phyloP scores from a whole-genome alignment of 768 basidiomycete species.

The Leccinum boreale region DNA sequence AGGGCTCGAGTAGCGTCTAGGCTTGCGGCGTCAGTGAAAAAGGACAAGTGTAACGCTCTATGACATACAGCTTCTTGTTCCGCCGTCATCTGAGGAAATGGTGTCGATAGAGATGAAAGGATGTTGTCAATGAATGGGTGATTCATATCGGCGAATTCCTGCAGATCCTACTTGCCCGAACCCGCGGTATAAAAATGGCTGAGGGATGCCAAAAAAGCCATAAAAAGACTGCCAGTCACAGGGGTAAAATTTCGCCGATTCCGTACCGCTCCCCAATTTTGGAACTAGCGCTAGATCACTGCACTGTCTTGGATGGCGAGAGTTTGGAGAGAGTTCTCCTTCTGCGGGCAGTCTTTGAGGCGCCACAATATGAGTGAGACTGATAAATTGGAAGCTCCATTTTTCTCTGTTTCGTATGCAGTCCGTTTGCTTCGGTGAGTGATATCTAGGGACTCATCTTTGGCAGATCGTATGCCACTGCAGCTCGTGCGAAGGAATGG shows the following conservation, averaged over 20 bases:
- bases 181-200: constrained; percentile 9
- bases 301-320: not conserved
- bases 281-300: constrained; percentile 1
- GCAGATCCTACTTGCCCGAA: not conserved
- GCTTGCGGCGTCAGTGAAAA: not conserved
- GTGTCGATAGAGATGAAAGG: constrained; percentile 29
- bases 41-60: not conserved
- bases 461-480: not conserved
- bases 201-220: constrained; percentile 3
- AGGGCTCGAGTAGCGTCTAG: constrained; percentile 77
- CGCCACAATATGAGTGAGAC: constrained; percentile 11
- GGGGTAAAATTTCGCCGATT: not conserved
- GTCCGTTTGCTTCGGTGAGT: not conserved
- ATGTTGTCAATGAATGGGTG: constrained; percentile 40
- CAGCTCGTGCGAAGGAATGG: not conserved
- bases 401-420: not conserved
- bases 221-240: constrained; percentile 6
- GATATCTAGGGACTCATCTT: not conserved
- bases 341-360: constrained; percentile 1
- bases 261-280: constrained; percentile 2
- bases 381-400: not conserved
- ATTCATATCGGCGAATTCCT: constrained; percentile 11
- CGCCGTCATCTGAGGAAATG: constrained; percentile 18
- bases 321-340: constrained; percentile 1
- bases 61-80: constrained; percentile 26